Evolutionary conservation across 495 filamentous ascomycete species (phyloP), one percentile per base, ranked within the genome.

Genomic region (Penicillium paradoxum): DNA sequence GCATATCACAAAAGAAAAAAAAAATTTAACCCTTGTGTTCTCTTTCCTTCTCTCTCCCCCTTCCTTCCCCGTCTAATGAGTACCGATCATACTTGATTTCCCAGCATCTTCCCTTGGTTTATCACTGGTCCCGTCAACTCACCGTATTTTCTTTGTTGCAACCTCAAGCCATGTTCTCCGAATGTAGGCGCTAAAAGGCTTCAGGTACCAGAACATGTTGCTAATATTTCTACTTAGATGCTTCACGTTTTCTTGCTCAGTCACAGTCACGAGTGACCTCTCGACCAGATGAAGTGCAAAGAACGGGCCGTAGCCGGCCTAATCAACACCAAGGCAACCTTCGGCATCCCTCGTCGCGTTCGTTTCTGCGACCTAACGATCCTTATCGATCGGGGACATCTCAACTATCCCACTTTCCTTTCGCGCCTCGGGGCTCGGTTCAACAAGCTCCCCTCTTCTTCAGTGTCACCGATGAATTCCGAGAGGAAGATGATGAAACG

Each of bases 161-260:
- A 53, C 48, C 61, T 53, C 43, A 54, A 66, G 72, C 63, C 68
- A 97, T 97, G 92, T 97, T 97, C 73, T 97, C 92, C 30, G 92
- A 96, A 86, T 97, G 91, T 96, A 81, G 76, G 91, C 21, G 5
- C 45, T 11, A 22, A 13, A 15, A 25, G 19, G 22, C 9, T 13
- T 15, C 32, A 36, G 18, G 4, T 6, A 24, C 29, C 25, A 15
- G n/a, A 34, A 11, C 10, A 19, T 13, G 40, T 34, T 14, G 37
- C 49, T 51, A 27, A 51, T 14, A 13, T 5, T 24, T 41, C 10
- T 17, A 21, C 9, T 15, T 29, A 98, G 93, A 98, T 87, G 93
- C 93, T 59, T 97, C 95, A 48, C 87, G 86, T 45, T 98, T 98
- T 67, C 84, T 98, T 55, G 91, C 93, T 44, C 93, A 98, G 80